phyloP scores from a whole-genome alignment of 2,329 filamentous ascomycete species.

The Exutisphaerella laricina region DNA sequence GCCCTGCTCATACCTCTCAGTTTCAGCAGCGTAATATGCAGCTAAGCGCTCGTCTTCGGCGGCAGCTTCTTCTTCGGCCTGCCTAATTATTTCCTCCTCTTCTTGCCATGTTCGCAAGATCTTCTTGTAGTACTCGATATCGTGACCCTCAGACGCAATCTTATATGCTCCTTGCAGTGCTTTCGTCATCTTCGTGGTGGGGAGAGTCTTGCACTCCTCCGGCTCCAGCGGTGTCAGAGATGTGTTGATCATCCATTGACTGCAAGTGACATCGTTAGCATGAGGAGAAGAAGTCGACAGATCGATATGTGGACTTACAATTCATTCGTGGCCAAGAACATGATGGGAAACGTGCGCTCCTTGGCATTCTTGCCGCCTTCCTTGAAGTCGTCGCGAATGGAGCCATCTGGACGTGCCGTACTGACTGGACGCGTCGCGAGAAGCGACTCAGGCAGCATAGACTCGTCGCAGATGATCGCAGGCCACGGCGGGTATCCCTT shows the following conservation, averaged over 20 bases:
- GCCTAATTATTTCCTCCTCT: conserved; percentile 39
- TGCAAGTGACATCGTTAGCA: conserved; percentile 36
- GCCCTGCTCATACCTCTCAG: conserved; percentile 44
- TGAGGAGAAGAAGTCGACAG: background rate
- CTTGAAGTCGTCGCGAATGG: conserved; percentile 78
- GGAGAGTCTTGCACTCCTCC: conserved; percentile 59
- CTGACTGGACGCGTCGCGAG: conserved; percentile 76
- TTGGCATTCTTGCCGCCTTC: conserved; percentile 81
- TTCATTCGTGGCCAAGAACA: conserved; percentile 93
- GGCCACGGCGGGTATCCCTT: conserved; percentile 96
- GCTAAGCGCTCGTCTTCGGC: background rate
- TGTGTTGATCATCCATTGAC: conserved; percentile 86
- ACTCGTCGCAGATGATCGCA: conserved; percentile 86
- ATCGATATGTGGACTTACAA: conserved; percentile 65
- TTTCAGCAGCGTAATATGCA: conserved; percentile 34
- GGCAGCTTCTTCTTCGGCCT: conserved; percentile 29
- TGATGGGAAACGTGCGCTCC: conserved; percentile 85
- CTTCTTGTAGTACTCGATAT: conserved; percentile 76
- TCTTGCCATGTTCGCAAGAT: conserved; percentile 59
- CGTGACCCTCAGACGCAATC: conserved; percentile 71
- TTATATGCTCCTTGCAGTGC: conserved; percentile 71
- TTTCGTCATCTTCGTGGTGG: conserved; percentile 75
- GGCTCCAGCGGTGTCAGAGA: conserved; percentile 72
- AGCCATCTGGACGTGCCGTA: conserved; percentile 73
- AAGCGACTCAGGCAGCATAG: conserved; percentile 79